A percentile compares a stretch with the other conserved stretches of the same genome.
Evolutionary conservation across 1,284 basidiomycete genomes (phyloP).

Genomic region (Ganoderma multipileum): DNA sequence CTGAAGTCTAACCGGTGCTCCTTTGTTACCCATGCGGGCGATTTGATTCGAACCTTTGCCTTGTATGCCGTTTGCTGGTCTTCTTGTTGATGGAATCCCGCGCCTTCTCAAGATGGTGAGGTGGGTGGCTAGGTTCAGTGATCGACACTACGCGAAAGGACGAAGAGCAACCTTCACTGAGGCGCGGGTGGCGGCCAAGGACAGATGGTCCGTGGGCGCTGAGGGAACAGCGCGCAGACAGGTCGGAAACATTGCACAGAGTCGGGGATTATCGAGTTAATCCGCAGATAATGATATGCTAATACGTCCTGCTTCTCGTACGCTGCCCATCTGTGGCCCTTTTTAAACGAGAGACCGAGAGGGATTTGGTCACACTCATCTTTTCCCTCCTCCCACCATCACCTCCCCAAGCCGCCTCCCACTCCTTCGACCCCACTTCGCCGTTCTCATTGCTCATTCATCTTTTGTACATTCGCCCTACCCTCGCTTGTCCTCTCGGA

Average conservation of each 20-base stretch:
- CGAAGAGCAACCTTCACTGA: conserved; percentile 12
- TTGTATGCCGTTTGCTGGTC: not conserved
- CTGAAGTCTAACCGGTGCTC: not conserved
- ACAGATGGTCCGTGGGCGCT: conserved; percentile 10
- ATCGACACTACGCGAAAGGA: conserved; percentile 3
- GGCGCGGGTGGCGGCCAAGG: conserved; percentile 9
- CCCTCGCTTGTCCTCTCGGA: not conserved
- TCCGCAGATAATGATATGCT: conserved; percentile 21
- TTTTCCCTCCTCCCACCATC: conserved; percentile 1
- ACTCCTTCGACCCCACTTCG: not conserved
- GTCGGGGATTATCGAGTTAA: conserved; percentile 10
- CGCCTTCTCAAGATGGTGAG: not conserved
- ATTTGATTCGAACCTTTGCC: not conserved
- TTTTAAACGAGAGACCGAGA: conserved; percentile 6
- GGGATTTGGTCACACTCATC: not conserved
- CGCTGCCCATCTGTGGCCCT: not conserved
- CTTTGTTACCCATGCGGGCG: not conserved
- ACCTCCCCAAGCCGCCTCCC: not conserved
- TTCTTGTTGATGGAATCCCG: not conserved
- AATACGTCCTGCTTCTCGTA: not conserved
- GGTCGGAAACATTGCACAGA: conserved; percentile 8
- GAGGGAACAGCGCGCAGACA: not conserved
- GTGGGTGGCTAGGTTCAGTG: not conserved
- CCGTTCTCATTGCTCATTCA: not conserved
- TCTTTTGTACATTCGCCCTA: not conserved